Conservation (phyloP, 1,284 basidiomycete genomes). For the Agaricales sp. region DNA sequence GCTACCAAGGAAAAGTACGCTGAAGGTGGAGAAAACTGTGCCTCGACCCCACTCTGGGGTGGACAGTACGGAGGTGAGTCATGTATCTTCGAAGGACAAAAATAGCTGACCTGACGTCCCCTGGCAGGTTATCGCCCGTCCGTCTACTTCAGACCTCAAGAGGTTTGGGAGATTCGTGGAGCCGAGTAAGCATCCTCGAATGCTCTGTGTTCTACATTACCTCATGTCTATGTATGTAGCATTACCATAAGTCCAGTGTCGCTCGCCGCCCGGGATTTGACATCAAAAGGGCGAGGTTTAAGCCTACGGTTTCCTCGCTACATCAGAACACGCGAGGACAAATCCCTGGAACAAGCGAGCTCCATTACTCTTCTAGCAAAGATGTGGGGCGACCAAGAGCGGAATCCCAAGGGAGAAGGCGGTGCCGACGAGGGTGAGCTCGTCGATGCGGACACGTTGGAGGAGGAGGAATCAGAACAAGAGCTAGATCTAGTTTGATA, state of each 20-base stretch:
- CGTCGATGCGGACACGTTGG: conserved; percentile 35
- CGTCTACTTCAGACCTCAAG: conserved; percentile 77
- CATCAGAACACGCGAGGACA: conserved; percentile 74
- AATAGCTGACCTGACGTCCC: conserved; percentile 1
- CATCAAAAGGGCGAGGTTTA: conserved; percentile 61
- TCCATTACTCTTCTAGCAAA: conserved; percentile 61
- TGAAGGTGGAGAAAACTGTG: conserved; percentile 58
- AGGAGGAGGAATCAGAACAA: conserved; percentile 21
- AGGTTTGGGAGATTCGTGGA: conserved; percentile 89
- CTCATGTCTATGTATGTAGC: too few species aligned
- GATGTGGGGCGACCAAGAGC: conserved; percentile 59
- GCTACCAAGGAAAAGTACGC: conserved; percentile 54
- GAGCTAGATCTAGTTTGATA: conserved; percentile 11
- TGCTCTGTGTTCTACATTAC: too few species aligned
- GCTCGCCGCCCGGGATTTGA: conserved; percentile 64
- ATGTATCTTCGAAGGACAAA: conserved; percentile 1
- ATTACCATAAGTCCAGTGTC: conserved; percentile 88
- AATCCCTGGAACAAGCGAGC: conserved; percentile 69
- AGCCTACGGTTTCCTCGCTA: conserved; percentile 89
- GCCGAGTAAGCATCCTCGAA: conserved; percentile 54
- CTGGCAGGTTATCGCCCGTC: conserved; percentile 63
- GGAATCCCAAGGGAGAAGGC: conserved; percentile 23
- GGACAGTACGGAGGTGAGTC: conserved; percentile 60
- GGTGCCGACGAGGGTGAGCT: conserved; percentile 46
- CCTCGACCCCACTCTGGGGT: conserved; percentile 45